A percentile compares a stretch with the other conserved stretches of the same genome.
Conservation (phyloP, 2,329 filamentous ascomycete species). For the Colletotrichum costaricense region DNA sequence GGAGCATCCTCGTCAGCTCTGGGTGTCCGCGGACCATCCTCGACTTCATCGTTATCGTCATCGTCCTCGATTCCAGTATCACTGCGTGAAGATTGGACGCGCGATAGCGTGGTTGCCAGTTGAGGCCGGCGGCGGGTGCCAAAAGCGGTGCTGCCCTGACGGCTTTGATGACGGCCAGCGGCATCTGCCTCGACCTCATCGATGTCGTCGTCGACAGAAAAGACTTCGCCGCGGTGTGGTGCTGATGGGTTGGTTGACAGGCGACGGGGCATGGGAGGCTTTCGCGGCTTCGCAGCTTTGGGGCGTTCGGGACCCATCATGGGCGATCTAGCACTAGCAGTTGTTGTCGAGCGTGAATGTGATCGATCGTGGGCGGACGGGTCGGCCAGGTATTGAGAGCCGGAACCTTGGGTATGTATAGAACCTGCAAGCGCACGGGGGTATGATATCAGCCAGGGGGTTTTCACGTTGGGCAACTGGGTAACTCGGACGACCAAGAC, state of each 20-base stretch:
- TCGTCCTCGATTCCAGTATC: constrained; percentile 40
- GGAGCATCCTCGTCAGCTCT: constrained; percentile 18
- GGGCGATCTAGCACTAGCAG: constrained; percentile 58
- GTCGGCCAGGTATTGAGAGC: constrained; percentile 47
- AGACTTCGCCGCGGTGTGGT: constrained; percentile 85
- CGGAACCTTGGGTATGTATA: constrained; percentile 32
- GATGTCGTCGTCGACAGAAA: constrained; percentile 90
- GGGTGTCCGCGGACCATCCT: constrained; percentile 32
- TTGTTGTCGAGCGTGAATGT: constrained; percentile 46
- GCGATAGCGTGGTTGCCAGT: constrained; percentile 49
- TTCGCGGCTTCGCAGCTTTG: constrained; percentile 68
- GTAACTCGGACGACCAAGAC: constrained; percentile 32
- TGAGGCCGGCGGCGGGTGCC: constrained; percentile 48
- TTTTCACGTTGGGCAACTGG: constrained; percentile 24
- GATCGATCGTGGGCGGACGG: constrained; percentile 51
- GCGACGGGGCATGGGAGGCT: constrained; percentile 79
- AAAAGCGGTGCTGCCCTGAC: constrained; percentile 40
- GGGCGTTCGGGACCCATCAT: constrained; percentile 59
- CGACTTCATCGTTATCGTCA: constrained; percentile 38
- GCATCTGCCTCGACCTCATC: constrained; percentile 80
- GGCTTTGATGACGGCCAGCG: constrained; percentile 55
- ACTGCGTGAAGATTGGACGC: constrained; percentile 54
- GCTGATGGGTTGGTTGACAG: constrained; percentile 77
- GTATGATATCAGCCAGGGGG: constrained; percentile 27
- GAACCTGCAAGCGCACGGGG: constrained; percentile 29